Conservation (phyloP, 208 protist genomes). For the Endotrypanum monterogeii region DNA sequence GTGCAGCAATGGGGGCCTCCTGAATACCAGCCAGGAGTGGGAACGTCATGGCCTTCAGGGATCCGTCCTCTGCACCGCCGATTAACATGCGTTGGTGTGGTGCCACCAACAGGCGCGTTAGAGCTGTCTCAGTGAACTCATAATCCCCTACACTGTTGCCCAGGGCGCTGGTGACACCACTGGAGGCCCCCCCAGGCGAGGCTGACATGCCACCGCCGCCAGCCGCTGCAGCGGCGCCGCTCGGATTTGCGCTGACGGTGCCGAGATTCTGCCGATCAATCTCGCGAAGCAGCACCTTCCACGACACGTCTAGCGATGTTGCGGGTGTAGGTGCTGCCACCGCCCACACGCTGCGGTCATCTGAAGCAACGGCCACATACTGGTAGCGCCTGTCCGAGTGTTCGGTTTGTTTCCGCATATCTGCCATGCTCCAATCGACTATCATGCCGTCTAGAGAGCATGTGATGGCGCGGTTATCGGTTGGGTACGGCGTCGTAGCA, state of each 20-base stretch:
- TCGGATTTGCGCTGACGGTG: constrained; percentile 16
- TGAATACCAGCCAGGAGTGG: constrained; percentile 81
- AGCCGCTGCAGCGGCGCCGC: background rate
- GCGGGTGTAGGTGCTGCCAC: constrained; percentile 80
- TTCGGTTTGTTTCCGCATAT: constrained; percentile 89
- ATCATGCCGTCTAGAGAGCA: constrained; percentile 94
- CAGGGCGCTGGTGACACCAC: constrained; percentile 7
- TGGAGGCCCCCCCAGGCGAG: background rate
- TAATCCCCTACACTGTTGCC: constrained; percentile 61
- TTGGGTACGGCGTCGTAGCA: constrained; percentile 82
- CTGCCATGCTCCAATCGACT: constrained; percentile 92
- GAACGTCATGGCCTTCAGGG: constrained; percentile 90
- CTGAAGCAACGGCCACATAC: constrained; percentile 86
- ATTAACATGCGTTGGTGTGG: constrained; percentile 92
- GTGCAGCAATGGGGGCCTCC: constrained; percentile 66
- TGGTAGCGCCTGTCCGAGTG: constrained; percentile 90
- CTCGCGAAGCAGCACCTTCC: constrained; percentile 91
- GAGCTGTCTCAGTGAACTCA: constrained; percentile 68
- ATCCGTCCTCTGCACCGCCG: constrained; percentile 89
- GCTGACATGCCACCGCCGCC: background rate
- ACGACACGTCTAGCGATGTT: constrained; percentile 64
- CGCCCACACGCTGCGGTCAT: constrained; percentile 89
- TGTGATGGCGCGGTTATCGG: constrained; percentile 91
- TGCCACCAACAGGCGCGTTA: constrained; percentile 77
- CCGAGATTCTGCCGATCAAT: constrained; percentile 70